phyloP scores from a whole-genome alignment of 2,329 filamentous ascomycete genomes.

The Bipolaris gigantea region DNA sequence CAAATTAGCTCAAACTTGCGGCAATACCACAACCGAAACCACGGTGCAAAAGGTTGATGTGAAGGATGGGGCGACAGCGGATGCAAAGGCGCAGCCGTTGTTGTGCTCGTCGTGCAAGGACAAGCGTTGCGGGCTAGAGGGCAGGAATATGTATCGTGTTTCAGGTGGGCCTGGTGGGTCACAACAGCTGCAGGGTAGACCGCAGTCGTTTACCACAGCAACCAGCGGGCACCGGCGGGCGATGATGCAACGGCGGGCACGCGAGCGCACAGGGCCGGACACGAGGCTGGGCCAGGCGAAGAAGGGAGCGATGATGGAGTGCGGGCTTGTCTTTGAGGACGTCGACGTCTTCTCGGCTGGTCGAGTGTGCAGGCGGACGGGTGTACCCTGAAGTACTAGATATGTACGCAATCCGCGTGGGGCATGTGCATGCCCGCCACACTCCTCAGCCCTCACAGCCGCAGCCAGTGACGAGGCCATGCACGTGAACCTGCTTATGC shows the following conservation, averaged over 20 bases:
- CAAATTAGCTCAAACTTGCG: slow-evolving; percentile 22
- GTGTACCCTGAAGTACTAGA: neutral
- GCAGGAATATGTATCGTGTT: slow-evolving; percentile 27
- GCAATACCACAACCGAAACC: slow-evolving; percentile 16
- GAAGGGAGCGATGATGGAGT: no score
- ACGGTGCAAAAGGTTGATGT: slow-evolving; percentile 21
- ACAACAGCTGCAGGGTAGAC: slow-evolving; percentile 13
- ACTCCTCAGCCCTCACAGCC: slow-evolving; percentile 10
- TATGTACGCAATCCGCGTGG: slow-evolving; percentile 10
- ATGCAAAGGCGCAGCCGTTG: slow-evolving; percentile 18
- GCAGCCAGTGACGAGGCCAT: slow-evolving; percentile 10
- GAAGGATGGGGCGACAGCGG: slow-evolving; percentile 13
- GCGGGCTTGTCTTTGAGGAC: neutral
- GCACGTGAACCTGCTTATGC: neutral
- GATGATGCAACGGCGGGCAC: slow-evolving; percentile 9
- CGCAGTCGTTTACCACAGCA: slow-evolving; percentile 39
- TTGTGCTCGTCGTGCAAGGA: slow-evolving; percentile 20
- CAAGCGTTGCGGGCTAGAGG: slow-evolving; percentile 14
- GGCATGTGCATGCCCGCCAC: slow-evolving; percentile 14
- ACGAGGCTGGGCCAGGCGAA: no score
- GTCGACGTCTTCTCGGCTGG: neutral
- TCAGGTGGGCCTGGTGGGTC: slow-evolving; percentile 36
- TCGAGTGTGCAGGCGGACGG: neutral
- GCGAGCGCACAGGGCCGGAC: neutral
- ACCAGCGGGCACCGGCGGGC: slow-evolving; percentile 23